phyloP scores from a whole-genome alignment of 495 filamentous ascomycete genomes.

The Durotheca rogersii region DNA sequence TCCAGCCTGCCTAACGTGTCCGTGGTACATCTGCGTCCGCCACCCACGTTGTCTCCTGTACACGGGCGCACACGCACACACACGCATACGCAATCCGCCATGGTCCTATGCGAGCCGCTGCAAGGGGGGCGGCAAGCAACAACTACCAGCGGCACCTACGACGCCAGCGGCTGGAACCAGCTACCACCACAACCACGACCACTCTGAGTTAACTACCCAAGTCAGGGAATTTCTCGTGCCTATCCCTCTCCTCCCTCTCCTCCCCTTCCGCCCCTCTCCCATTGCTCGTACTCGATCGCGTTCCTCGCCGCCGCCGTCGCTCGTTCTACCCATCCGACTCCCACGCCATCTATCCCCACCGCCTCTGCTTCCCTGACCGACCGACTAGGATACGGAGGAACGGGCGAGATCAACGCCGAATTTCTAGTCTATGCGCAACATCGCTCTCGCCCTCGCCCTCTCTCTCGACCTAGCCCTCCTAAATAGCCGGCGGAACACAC shows the following conservation, averaged over 20 bases:
- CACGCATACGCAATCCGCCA: constrained; percentile 25
- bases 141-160: too few relatives aligned
- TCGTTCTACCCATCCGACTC: constrained; percentile 20
- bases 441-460: neutral
- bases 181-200: too few relatives aligned
- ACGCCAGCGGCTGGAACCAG: too few relatives aligned
- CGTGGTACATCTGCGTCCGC: too few relatives aligned
- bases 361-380: too few relatives aligned
- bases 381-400: too few relatives aligned
- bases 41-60: too few relatives aligned
- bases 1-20: too few relatives aligned
- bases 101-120: constrained; percentile 19
- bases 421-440: too few relatives aligned
- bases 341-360: neutral
- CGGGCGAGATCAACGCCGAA: too few relatives aligned
- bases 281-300: neutral
- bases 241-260: neutral
- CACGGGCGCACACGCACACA: too few relatives aligned
- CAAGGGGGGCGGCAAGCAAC: constrained; percentile 21
- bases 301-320: constrained; percentile 9
- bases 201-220: too few relatives aligned
- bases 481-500: neutral
- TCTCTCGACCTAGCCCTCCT: neutral
- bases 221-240: neutral
- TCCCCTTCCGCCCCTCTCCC: neutral